A percentile compares a stretch with the other conserved stretches of the same genome.
Evolutionary conservation across 2,329 filamentous ascomycete genomes (phyloP).

Genomic region (Trichoderma polysporum): DNA sequence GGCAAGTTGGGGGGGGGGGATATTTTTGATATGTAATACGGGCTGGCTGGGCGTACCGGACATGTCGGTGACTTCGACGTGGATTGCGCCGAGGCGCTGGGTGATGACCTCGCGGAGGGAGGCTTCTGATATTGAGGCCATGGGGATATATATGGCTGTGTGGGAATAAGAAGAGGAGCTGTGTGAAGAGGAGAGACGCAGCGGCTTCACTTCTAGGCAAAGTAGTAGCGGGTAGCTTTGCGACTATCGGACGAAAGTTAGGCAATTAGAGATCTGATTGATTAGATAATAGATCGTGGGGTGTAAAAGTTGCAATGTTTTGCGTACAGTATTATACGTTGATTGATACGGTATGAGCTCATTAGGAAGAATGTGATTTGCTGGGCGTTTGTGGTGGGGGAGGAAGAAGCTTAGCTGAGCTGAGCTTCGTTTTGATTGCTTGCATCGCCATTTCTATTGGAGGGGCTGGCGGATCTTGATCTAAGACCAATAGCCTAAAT

Average conservation of each 20-base stretch:
- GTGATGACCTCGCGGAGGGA: conserved; percentile 67
- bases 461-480: neutral
- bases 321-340: rapidly evolving
- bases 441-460: neutral
- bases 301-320: conserved; percentile 24
- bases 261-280: conserved; percentile 33
- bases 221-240: neutral
- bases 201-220: neutral
- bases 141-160: conserved; percentile 28
- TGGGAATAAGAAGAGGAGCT: neutral
- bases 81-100: conserved; percentile 67
- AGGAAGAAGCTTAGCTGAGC: conserved; percentile 8
- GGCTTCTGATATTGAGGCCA: conserved; percentile 70
- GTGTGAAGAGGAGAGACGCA: conserved; percentile 2
- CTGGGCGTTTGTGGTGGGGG: neutral
- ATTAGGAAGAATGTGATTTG: conserved; percentile 22
- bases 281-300: conserved; percentile 39
- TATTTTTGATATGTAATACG: neutral
- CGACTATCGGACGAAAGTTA: neutral
- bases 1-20: neutral
- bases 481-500: neutral
- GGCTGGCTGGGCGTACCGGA: conserved; percentile 84
- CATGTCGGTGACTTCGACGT: conserved; percentile 89
- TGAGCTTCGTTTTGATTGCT: too few relatives aligned
- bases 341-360: conserved; percentile 37